Percentiles rank a stretch among this genome's conserved stretches.
These are phyloP conservation scores for Nemania sp. DNA, from an alignment of 2,329 filamentous ascomycete genomes.

Conservation along the genomic window DNA sequence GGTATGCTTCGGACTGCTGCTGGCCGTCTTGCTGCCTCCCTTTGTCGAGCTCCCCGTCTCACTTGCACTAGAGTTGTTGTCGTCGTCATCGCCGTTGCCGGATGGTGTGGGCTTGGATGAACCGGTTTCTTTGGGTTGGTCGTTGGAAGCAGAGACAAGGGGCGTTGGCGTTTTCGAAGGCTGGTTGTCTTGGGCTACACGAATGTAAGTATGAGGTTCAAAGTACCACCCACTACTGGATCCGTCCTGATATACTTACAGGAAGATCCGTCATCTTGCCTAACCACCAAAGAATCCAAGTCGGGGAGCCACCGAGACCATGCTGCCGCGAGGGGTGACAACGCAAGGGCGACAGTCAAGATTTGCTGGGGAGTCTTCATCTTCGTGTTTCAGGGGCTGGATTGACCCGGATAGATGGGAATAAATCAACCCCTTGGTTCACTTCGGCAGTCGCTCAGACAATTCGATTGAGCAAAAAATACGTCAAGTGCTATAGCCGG, in stretches of 20 bases:
- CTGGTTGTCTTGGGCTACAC: constrained; percentile 3
- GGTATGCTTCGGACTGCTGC: constrained; percentile 41
- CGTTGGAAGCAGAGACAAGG: not conserved
- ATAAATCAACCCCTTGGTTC: constrained; percentile 10
- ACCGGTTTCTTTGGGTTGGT: constrained; percentile 9
- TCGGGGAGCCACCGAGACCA: constrained; percentile 62
- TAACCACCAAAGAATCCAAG: constrained; percentile 55
- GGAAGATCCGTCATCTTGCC: constrained; percentile 45
- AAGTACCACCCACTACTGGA: not conserved
- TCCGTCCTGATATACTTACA: constrained; percentile 27
- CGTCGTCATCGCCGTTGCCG: constrained; percentile 4
- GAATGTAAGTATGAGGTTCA: not conserved
- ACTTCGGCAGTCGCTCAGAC: constrained; percentile 1
- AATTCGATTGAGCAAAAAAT: constrained; percentile 12
- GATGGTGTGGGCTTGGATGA: constrained; percentile 11
- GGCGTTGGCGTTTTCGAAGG: constrained; percentile 20
- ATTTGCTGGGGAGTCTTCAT: constrained; percentile 56
- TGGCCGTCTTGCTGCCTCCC: constrained; percentile 34
- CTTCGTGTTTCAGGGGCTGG: constrained; percentile 35
- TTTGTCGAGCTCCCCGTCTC: constrained; percentile 40
- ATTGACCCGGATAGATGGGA: constrained; percentile 23
- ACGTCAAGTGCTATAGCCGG: constrained; percentile 4
- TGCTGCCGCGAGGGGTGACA: constrained; percentile 55
- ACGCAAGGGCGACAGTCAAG: constrained; percentile 55
- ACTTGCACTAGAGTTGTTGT: constrained; percentile 30